These are phyloP conservation scores for Colletotrichum endophyticum DNA, from an alignment of 2,329 filamentous ascomycete species.

Conservation along the genomic window DNA sequence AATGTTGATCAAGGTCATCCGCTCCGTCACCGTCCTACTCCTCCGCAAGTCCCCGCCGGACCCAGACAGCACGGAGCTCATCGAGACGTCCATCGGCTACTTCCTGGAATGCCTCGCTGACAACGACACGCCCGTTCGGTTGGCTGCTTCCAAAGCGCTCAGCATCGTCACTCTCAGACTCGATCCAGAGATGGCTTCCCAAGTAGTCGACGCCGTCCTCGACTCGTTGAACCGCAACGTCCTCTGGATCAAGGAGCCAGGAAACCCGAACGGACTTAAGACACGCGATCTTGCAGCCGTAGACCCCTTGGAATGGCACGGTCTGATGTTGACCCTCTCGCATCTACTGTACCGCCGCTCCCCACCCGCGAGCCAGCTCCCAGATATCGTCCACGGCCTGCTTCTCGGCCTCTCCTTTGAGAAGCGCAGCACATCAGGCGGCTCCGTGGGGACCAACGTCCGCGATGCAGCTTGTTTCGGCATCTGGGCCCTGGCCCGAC, in stretches of 20 bases:
- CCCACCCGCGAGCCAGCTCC: conserved; percentile 72
- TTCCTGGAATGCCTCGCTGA: conserved; percentile 81
- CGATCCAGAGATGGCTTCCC: conserved; percentile 78
- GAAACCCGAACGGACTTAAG: not conserved
- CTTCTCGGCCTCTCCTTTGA: conserved; percentile 86
- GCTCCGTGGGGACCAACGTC: conserved; percentile 85
- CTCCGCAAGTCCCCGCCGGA: conserved; percentile 56
- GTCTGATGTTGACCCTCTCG: conserved; percentile 83
- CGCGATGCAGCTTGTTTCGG: conserved; percentile 96
- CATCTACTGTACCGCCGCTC: conserved; percentile 87
- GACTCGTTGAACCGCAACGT: conserved; percentile 68
- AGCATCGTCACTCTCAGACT: conserved; percentile 86
- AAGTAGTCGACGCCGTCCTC: conserved; percentile 87
- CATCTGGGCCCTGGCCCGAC: conserved; percentile 88
- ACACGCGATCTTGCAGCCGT: conserved; percentile 73
- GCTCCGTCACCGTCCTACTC: conserved; percentile 72
- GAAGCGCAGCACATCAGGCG: conserved; percentile 84
- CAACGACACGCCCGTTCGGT: conserved; percentile 87
- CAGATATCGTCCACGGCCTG: conserved; percentile 77
- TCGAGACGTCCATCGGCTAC: conserved; percentile 84
- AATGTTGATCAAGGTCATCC: conserved; percentile 82
- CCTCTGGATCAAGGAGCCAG: conserved; percentile 51
- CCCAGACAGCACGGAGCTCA: conserved; percentile 51
- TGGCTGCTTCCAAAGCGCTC: conserved; percentile 91
- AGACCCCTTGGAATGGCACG: conserved; percentile 88